Evolutionary conservation across 2,329 filamentous ascomycete genomes (phyloP), one percentile per base, ranked within the genome.

Genomic region (Pezicula carpinea): DNA sequence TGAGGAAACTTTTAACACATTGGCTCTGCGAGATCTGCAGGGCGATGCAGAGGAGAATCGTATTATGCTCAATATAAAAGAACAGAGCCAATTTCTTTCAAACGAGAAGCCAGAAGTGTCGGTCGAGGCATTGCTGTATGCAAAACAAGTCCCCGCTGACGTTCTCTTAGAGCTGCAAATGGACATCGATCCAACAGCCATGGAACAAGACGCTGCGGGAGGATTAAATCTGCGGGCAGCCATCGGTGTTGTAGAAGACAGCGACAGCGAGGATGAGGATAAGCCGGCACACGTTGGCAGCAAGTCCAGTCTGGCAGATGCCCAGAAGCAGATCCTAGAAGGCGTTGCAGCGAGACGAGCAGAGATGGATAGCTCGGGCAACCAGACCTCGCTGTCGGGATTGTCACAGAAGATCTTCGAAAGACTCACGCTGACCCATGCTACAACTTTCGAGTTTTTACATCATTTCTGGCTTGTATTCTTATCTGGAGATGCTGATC

Each of bases 401-500:
- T 65, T 80, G 14, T 71, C 76, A 1, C 54, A 67, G 7, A 58
- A 65, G 3, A 69, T 82, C 2, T 82, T 81, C 54, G 82, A 86
- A 54, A 77, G 77, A 15, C 62, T 87, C n/a, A 75, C 72, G 11
- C 74, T 87, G 46, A 96, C 92, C 0, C 90, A 97, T 64, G 91
- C 91, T 44, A 99, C 93, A 0, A 95, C 89, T 0, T 85, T 88
- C 32, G 93, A 99, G 62, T 99, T 97, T 60, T 72, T 99, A n/a
- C 88, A 92, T 59, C 95, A 97, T 65, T 99, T 99, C 71, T 99
- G 92, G 92, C 79, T 81, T 29, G 83, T 91, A 0, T 99, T 95
- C 61, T 76, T 95, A 21, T 96, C 91, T 0, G 92, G 91, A 13
- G 89, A 96, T 61, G 71, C 87, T 1, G 84, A 89, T 50, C 83